Evolutionary conservation across 2,329 filamentous ascomycete species (phyloP).

Genomic region (Penicillium capsulatum): DNA sequence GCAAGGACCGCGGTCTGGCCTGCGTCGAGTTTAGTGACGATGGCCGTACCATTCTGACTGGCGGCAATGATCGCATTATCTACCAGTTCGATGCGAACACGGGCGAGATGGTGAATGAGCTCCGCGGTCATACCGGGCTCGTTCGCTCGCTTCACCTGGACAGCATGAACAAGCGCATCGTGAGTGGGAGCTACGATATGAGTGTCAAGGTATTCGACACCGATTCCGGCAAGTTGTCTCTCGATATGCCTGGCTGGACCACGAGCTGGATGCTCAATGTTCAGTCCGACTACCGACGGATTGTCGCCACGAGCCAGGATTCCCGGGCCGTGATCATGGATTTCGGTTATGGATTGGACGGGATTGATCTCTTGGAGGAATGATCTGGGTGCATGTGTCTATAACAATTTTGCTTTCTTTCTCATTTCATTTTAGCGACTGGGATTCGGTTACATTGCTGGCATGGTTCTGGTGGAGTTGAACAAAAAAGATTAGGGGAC

Average conservation of each 20-base stretch:
- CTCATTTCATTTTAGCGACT: conserved; percentile 5
- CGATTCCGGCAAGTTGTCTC: conserved; percentile 68
- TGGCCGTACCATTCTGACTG: conserved; percentile 85
- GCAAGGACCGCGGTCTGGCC: conserved; percentile 87
- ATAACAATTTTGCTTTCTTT: conserved; percentile 9
- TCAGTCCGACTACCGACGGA: conserved; percentile 90
- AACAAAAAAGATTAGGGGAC: neutral
- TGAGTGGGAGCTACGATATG: conserved; percentile 91
- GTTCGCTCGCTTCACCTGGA: conserved; percentile 91
- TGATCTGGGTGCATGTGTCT: conserved; percentile 18
- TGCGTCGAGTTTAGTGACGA: conserved; percentile 96
- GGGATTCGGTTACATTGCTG: conserved; percentile 24
- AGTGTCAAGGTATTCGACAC: conserved; percentile 94
- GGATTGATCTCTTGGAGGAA: conserved; percentile 50
- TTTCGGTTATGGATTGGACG: conserved; percentile 64
- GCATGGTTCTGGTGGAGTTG: conserved; percentile 9
- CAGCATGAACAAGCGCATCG: conserved; percentile 74
- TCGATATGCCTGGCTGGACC: conserved; percentile 92
- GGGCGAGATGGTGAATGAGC: conserved; percentile 73
- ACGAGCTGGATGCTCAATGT: conserved; percentile 94
- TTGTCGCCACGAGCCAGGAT: conserved; percentile 92
- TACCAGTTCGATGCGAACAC: conserved; percentile 95
- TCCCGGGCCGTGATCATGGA: conserved; percentile 90
- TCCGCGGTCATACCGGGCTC: conserved; percentile 77
- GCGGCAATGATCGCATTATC: conserved; percentile 91